Conservation (phyloP, 2,329 filamentous ascomycete species). For the Cytospora mali region DNA sequence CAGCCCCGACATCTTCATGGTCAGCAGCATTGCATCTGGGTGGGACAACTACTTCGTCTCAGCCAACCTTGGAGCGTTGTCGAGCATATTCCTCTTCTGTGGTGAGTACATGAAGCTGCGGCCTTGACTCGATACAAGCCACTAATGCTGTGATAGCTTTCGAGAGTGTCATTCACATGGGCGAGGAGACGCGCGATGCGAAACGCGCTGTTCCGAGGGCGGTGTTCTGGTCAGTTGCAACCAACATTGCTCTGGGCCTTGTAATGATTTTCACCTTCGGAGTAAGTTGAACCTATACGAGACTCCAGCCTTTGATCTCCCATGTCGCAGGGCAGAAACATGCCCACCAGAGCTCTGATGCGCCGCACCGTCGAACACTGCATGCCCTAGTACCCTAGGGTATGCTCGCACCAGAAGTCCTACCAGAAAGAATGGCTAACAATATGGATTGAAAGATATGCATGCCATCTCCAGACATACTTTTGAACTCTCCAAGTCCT, state of each 20-base stretch:
- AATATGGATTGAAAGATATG: slow-evolving; percentile 28
- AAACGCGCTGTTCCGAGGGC: slow-evolving; percentile 50
- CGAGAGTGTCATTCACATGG: slow-evolving; percentile 53
- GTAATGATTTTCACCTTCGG: slow-evolving; percentile 45
- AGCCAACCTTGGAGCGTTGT: slow-evolving; percentile 43
- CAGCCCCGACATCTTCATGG: slow-evolving; percentile 7
- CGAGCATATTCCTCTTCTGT: slow-evolving; percentile 38
- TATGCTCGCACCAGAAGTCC: background rate
- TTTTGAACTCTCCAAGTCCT: slow-evolving; percentile 40
- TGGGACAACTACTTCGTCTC: slow-evolving; percentile 28
- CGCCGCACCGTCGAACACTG: too few species aligned
- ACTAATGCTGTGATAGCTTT: slow-evolving; percentile 40
- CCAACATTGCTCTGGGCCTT: slow-evolving; percentile 46
- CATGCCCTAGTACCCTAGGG: too few species aligned
- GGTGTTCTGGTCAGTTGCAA: slow-evolving; percentile 46
- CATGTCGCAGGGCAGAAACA: background rate
- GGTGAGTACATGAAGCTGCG: slow-evolving; percentile 27
- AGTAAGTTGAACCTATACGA: slow-evolving; percentile 34
- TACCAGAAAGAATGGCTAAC: background rate
- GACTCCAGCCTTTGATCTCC: too few species aligned
- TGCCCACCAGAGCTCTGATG: too few species aligned
- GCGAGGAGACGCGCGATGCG: slow-evolving; percentile 47
- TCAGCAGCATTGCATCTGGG: slow-evolving; percentile 5
- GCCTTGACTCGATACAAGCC: background rate
- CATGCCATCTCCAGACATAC: slow-evolving; percentile 43